These are phyloP conservation scores for Debaryomyces subglobosus DNA, from an alignment of 1,139 yeast genomes.

Conservation along the genomic window DNA sequence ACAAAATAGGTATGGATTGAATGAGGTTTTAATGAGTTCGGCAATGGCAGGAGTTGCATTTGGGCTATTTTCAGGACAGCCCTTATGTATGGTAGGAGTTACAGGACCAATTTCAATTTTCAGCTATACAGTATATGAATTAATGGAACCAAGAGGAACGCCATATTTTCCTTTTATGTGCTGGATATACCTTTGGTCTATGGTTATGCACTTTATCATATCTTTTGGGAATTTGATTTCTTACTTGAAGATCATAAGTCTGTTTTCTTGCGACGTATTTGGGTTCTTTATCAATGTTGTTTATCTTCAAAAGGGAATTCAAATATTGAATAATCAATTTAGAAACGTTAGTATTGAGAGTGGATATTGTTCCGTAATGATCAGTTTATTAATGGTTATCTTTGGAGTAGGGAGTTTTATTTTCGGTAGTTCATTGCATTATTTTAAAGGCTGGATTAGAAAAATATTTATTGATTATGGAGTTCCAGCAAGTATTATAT, in stretches of 20 bases:
- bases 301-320: conserved; percentile 90
- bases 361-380: conserved; percentile 77
- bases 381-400: conserved; percentile 72
- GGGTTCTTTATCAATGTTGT: conserved; percentile 89
- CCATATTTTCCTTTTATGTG: conserved; percentile 93
- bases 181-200: conserved; percentile 93
- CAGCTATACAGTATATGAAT: conserved; percentile 86
- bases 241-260: conserved; percentile 71
- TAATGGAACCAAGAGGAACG: conserved; percentile 64
- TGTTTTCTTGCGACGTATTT: conserved; percentile 89
- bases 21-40: conserved; percentile 80
- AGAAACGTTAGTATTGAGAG: conserved; percentile 43
- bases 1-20: conserved; percentile 82
- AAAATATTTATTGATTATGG: conserved; percentile 84
- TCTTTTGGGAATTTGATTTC: conserved; percentile 74
- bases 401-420: conserved; percentile 70
- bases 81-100: conserved; percentile 95
- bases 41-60: conserved; percentile 90
- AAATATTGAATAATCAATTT: conserved; percentile 76
- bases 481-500: conserved; percentile 78
- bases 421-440: conserved; percentile 62
- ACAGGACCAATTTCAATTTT: conserved; percentile 94
- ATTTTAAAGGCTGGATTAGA: conserved; percentile 61
- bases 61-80: conserved; percentile 87
- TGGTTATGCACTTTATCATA: conserved; percentile 74